Percentiles rank a stretch among this genome's conserved stretches.
Conservation (phyloP, 306 rosid genomes). For the Corylus avellana region DNA sequence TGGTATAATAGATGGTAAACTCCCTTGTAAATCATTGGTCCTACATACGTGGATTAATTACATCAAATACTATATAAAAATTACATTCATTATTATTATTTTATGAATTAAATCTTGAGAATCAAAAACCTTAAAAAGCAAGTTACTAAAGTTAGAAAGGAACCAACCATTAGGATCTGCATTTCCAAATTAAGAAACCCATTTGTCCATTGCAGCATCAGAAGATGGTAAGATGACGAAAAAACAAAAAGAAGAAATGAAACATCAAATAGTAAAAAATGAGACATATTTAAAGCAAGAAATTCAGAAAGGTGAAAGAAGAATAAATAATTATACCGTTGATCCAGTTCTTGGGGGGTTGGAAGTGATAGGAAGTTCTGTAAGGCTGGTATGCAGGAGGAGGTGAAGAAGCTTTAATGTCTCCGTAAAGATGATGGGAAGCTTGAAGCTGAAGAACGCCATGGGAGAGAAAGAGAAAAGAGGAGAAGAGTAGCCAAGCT, state of each 20-base stretch:
- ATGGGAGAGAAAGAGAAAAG: conserved; percentile 38
- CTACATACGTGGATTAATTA: conserved; percentile 20
- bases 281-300: too few species aligned
- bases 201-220: conserved; percentile 35
- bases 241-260: not conserved
- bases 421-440: conserved; percentile 49
- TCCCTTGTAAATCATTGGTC: conserved; percentile 65
- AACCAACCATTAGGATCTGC: conserved; percentile 93
- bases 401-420: conserved; percentile 37
- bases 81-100: not conserved
- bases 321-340: conserved; percentile 40
- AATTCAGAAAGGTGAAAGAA: too few species aligned
- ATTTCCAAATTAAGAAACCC: conserved; percentile 28
- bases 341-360: conserved; percentile 84
- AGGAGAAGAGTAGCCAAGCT: conserved; percentile 32
- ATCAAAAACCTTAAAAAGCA: not conserved
- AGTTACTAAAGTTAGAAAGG: not conserved
- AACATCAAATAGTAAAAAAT: not conserved
- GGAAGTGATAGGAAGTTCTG: conserved; percentile 84
- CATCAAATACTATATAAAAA: too few species aligned
- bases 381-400: conserved; percentile 53
- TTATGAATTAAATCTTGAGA: not conserved
- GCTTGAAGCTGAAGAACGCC: conserved; percentile 51
- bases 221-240: not conserved
- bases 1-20: conserved; percentile 79